Conservation (phyloP, 176 grass and related monocot genomes). For the Musa schizocarpa region DNA sequence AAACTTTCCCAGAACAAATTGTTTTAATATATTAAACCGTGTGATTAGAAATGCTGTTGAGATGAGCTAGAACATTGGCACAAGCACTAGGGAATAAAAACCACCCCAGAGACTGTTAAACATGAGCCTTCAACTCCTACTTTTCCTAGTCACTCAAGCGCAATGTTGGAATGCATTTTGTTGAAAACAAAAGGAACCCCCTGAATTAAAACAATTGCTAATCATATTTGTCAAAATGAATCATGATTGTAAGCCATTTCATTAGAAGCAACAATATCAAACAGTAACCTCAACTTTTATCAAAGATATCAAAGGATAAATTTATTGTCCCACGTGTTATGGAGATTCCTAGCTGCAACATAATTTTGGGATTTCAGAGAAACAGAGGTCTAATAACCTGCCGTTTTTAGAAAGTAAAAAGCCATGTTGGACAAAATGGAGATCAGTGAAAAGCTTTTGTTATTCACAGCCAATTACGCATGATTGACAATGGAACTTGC, state of each 20-base stretch:
- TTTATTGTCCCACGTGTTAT: not conserved
- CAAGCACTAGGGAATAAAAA: too few relatives aligned
- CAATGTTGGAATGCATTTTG: not conserved
- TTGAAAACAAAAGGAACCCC: not conserved
- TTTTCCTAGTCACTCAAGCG: not conserved
- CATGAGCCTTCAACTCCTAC: not conserved
- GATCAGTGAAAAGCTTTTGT: not conserved
- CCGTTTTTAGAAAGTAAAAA: not conserved
- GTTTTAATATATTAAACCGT: not conserved
- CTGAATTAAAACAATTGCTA: not conserved
- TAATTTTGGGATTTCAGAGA: too few relatives aligned
- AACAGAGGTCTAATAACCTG: too few relatives aligned
- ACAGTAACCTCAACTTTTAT: not conserved
- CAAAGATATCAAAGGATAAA: not conserved
- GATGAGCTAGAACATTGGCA: too few relatives aligned
- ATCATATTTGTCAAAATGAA: not conserved
- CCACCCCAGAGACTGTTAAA: not conserved
- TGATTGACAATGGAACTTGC: not conserved
- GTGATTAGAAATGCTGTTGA: not conserved
- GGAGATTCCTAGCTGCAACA: not conserved
- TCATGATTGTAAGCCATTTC: too few relatives aligned
- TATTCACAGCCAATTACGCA: not conserved
- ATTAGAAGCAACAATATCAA: not conserved
- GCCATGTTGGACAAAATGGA: not conserved
- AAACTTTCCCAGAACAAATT: not conserved